A percentile compares a stretch with the other conserved stretches of the same genome.
These are phyloP conservation scores for Blastobotrys arbuscula DNA, from an alignment of 1,139 yeast genomes.

Conservation along the genomic window DNA sequence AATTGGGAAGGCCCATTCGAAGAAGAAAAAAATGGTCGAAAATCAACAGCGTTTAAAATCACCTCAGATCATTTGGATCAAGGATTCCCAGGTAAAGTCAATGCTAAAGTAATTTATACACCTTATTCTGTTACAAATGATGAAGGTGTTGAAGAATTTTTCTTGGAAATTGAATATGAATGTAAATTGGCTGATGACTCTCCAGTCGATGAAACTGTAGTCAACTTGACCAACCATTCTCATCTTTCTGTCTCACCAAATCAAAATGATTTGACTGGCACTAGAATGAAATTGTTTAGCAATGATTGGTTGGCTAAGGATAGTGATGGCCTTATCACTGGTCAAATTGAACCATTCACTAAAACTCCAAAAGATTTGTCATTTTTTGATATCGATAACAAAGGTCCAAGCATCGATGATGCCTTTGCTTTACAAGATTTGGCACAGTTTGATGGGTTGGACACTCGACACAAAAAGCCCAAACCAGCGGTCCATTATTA, in stretches of 20 bases:
- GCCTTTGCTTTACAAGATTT: conserved; percentile 43
- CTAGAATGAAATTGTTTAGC: conserved; percentile 31
- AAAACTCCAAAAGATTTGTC: conserved; percentile 25
- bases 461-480: conserved; percentile 42
- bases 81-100: conserved; percentile 54
- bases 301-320: conserved; percentile 37
- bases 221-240: conserved; percentile 60
- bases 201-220: conserved; percentile 43
- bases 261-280: conserved; percentile 30
- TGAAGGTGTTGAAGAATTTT: conserved; percentile 24
- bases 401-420: conserved; percentile 43
- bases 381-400: conserved; percentile 30
- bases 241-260: conserved; percentile 46
- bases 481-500: conserved; percentile 42
- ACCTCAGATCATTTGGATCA: conserved; percentile 44
- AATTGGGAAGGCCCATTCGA: conserved; percentile 33
- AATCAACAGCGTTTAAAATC: conserved; percentile 27
- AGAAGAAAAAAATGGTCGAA: conserved; percentile 44
- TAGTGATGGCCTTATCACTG: conserved; percentile 46
- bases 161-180: conserved; percentile 44
- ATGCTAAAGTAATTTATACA: conserved; percentile 41
- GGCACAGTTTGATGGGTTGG: conserved; percentile 28
- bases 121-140: conserved; percentile 25
- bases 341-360: conserved; percentile 36
- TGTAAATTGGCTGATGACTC: conserved; percentile 41